Percentiles rank a stretch among this genome's conserved stretches.
These are phyloP conservation scores for Hibiscus mutabilis DNA, from an alignment of 345 rosid genomes.

Conservation along the genomic window DNA sequence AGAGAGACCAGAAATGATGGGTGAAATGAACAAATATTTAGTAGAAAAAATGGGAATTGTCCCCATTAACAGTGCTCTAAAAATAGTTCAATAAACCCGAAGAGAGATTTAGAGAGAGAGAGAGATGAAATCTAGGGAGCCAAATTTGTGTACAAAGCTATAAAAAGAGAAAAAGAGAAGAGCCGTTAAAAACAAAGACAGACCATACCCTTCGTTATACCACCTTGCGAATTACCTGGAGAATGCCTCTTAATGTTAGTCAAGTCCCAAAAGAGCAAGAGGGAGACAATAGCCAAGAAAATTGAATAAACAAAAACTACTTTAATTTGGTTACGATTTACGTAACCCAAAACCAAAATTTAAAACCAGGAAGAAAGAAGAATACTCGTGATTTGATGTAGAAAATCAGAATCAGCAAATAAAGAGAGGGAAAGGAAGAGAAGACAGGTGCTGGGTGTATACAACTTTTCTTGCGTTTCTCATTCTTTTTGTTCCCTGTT, in stretches of 20 bases:
- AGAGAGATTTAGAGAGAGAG: neutral
- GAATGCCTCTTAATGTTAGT: conserved; percentile 18
- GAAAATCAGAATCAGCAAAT: neutral
- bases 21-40: neutral
- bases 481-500: neutral
- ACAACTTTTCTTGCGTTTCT: neutral
- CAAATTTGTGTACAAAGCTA: neutral
- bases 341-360: neutral
- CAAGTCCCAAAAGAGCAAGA: neutral
- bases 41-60: neutral
- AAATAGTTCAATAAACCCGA: neutral
- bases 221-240: conserved; percentile 15
- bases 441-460: neutral
- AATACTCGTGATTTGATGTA: neutral
- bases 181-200: neutral
- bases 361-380: neutral
- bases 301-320: neutral
- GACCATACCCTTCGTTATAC: neutral
- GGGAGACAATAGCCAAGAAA: neutral
- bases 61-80: neutral
- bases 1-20: neutral
- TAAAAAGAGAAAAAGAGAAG: neutral
- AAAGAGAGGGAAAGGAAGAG: neutral
- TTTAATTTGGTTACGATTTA: neutral
- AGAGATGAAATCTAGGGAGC: neutral